These are phyloP conservation scores for Arabidopsis hybrid DNA, from an alignment of 441 rosid genomes.

Conservation along the genomic window DNA sequence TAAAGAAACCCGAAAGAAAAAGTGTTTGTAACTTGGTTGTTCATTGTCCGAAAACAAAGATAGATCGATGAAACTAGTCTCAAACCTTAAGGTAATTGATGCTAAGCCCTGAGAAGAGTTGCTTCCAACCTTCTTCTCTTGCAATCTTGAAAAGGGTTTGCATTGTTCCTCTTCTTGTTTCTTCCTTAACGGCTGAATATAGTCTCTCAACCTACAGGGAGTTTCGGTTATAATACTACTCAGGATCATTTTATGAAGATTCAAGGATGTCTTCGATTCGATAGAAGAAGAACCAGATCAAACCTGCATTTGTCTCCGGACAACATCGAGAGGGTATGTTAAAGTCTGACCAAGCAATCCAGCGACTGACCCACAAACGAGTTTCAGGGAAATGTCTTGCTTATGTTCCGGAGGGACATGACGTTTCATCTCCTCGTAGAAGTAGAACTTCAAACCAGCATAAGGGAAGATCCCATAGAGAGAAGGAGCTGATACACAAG, in stretches of 20 bases:
- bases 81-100: constrained; percentile 89
- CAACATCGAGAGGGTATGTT: constrained; percentile 96
- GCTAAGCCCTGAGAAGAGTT: constrained; percentile 89
- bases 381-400: constrained; percentile 74
- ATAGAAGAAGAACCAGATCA: constrained; percentile 21
- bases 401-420: constrained; percentile 78
- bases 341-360: constrained; percentile 93
- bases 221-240: constrained; percentile 19
- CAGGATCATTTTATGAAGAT: constrained; percentile 1
- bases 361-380: constrained; percentile 85
- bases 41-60: constrained; percentile 7
- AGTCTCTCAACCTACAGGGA: constrained; percentile 75
- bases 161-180: constrained; percentile 69
- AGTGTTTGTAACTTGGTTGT: not conserved
- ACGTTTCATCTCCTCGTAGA: constrained; percentile 93
- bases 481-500: constrained; percentile 71
- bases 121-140: constrained; percentile 90
- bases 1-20: constrained; percentile 34
- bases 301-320: constrained; percentile 98
- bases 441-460: constrained; percentile 95
- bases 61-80: constrained; percentile 9
- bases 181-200: constrained; percentile 50
- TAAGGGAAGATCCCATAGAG: constrained; percentile 95
- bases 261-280: not conserved
- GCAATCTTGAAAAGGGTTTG: constrained; percentile 68